A percentile compares a stretch with the other conserved stretches of the same genome.
phyloP scores from a whole-genome alignment of 192 early-diverging fungal species.

The Backusella macrospora region DNA sequence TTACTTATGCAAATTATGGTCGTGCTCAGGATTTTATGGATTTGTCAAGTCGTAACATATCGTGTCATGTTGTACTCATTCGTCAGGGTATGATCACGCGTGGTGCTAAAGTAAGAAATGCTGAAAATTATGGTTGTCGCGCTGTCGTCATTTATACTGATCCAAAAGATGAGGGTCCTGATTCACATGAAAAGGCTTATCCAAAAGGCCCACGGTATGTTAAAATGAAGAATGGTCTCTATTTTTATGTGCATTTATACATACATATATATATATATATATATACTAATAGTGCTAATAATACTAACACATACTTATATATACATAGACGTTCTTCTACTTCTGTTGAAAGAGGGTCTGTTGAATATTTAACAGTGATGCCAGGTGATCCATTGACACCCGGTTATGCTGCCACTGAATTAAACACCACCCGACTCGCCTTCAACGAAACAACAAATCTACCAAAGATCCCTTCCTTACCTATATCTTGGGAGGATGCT shows the following conservation, averaged over 20 bases:
- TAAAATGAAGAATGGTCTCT: not conserved
- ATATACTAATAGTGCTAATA: not conserved
- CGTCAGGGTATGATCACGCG: constrained; percentile 55
- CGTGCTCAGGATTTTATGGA: constrained; percentile 52
- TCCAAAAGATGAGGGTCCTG: constrained; percentile 60
- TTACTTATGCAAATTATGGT: constrained; percentile 70
- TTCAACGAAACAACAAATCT: constrained; percentile 48
- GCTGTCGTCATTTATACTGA: constrained; percentile 67
- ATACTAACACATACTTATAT: not conserved
- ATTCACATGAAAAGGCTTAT: constrained; percentile 46
- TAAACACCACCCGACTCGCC: constrained; percentile 43
- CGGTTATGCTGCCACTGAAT: constrained; percentile 47
- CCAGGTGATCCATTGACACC: constrained; percentile 67
- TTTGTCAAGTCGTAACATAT: constrained; percentile 43
- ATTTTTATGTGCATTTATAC: too few species aligned
- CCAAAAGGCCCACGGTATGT: constrained; percentile 57
- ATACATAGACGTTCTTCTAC: constrained; percentile 45
- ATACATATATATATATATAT: not conserved
- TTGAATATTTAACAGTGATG: constrained; percentile 46
- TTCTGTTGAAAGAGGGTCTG: constrained; percentile 59
- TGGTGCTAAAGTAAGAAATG: constrained; percentile 57
- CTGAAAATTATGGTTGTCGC: constrained; percentile 53
- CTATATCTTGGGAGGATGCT: constrained; percentile 64
- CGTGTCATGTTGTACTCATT: constrained; percentile 56
- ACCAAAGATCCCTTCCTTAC: constrained; percentile 62